phyloP scores from a whole-genome alignment of 495 filamentous ascomycete genomes.

The Xylaria acuta region DNA sequence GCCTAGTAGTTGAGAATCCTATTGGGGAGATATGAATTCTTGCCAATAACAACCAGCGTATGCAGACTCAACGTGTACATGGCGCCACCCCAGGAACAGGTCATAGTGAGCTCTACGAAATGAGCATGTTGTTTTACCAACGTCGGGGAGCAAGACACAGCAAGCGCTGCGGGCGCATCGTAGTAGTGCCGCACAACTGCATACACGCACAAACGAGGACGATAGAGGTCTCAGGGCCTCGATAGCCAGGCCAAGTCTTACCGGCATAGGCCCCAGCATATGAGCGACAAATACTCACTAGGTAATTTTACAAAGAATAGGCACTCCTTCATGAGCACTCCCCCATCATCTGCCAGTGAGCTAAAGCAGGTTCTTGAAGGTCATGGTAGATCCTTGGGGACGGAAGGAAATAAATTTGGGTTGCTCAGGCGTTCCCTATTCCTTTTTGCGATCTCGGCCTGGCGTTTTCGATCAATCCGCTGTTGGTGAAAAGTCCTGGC shows the following conservation, averaged over 20 bases:
- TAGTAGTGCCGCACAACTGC: neutral
- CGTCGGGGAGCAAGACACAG: neutral
- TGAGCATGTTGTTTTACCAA: neutral
- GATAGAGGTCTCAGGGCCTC: neutral
- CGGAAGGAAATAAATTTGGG: constrained; percentile 80
- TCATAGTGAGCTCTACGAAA: constrained; percentile 1
- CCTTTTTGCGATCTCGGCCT: constrained; percentile 78
- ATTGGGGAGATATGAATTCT: constrained; percentile 4
- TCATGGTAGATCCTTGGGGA: constrained; percentile 73
- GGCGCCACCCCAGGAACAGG: neutral
- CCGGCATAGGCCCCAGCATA: neutral
- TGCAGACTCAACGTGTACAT: neutral
- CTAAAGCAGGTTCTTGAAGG: neutral
- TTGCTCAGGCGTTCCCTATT: constrained; percentile 83
- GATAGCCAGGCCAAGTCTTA: neutral
- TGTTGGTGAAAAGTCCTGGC: constrained; percentile 86
- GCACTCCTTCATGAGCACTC: neutral
- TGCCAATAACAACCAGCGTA: neutral
- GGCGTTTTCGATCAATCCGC: constrained; percentile 77
- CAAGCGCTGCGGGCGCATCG: neutral
- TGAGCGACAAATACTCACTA: neutral
- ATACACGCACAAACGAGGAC: neutral
- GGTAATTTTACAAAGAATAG: neutral
- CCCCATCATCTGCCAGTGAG: neutral
- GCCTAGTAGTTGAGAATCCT: neutral